Evolutionary conservation across 768 basidiomycete species (phyloP), one percentile per base, ranked within the genome.

Genomic region (Boletus patriciae): DNA sequence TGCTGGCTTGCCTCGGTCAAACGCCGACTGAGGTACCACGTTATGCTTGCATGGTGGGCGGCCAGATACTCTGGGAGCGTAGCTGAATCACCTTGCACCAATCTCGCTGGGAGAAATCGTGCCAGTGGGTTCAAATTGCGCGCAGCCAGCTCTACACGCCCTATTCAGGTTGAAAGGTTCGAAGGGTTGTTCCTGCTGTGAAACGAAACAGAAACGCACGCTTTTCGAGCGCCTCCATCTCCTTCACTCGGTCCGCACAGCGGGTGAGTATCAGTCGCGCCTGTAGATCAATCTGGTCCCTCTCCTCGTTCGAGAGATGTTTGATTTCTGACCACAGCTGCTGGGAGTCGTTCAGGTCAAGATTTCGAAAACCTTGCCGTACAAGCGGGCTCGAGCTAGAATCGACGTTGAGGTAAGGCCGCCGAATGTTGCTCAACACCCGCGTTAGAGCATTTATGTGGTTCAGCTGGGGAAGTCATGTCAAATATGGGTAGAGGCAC

Each of bases 211-310:
- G 55, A 50, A 59, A 65, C 89, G 69, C 75, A 98, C 96, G 84
- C 72, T 90, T 88, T 77, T 98, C 97, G 27, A 92, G 74, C 40
- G 79, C 78, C 70, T 98, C 97, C 82, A 99, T 85, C 70, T 88
- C 84, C 63, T 85, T 87, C 9, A 98, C 88, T 62, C 91, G 79
- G 61, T 95, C 90, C 33, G 92, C 85, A 75, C 94, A 97, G 51
- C 87, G 83, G 48, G 86, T 82, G 47, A 98, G 77, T 52, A 97
- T 88, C 64, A 93, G 81, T 62, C 90, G 87, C 33, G 92, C 89
- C 69, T 96, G 90, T 58, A 94, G 75, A 78, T 99, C 97, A 51
- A 99, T 91, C 74, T 97, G 93, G 74, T 98, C 95, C 58, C 95
- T 80, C 71, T 99, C 95, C 60, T 92, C 85, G 67, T 98, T 94